These are phyloP conservation scores for Trifolium dubium DNA, from an alignment of 306 rosid genomes.

Conservation along the genomic window DNA sequence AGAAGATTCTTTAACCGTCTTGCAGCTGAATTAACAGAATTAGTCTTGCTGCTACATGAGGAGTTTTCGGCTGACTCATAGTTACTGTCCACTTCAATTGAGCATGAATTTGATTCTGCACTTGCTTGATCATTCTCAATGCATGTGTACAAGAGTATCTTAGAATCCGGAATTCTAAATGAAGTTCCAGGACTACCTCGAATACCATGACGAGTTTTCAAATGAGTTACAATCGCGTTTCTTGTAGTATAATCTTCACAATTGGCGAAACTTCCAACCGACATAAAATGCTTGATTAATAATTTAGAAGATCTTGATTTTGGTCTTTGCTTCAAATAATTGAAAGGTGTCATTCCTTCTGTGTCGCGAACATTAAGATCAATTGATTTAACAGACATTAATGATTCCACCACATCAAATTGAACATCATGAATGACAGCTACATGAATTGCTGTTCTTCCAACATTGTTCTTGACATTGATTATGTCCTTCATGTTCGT, in stretches of 20 bases:
- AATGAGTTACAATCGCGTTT: slow-evolving; percentile 62
- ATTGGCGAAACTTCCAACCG: slow-evolving; percentile 76
- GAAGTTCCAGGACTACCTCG: slow-evolving; percentile 85
- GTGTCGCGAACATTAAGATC: slow-evolving; percentile 67
- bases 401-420: slow-evolving; percentile 70
- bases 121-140: slow-evolving; percentile 64
- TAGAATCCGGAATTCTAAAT: slow-evolving; percentile 84
- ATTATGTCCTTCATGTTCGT: slow-evolving; percentile 58
- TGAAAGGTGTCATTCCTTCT: slow-evolving; percentile 81
- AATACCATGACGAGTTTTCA: slow-evolving; percentile 70
- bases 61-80: slow-evolving; percentile 49
- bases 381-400: slow-evolving; percentile 71
- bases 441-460: slow-evolving; percentile 85
- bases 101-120: slow-evolving; percentile 51
- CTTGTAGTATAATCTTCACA: slow-evolving; percentile 48
- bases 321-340: slow-evolving; percentile 73
- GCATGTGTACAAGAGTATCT: slow-evolving; percentile 76
- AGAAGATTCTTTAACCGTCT: slow-evolving; percentile 72
- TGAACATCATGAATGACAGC: slow-evolving; percentile 67
- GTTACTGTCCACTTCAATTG: slow-evolving; percentile 49
- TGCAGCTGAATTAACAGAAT: slow-evolving; percentile 50
- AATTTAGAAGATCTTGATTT: slow-evolving; percentile 65
- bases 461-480: slow-evolving; percentile 76
- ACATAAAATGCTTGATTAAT: slow-evolving; percentile 70
- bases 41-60: slow-evolving; percentile 49